Conservation (phyloP, 1,139 yeast genomes). For the Taphrina populina region DNA sequence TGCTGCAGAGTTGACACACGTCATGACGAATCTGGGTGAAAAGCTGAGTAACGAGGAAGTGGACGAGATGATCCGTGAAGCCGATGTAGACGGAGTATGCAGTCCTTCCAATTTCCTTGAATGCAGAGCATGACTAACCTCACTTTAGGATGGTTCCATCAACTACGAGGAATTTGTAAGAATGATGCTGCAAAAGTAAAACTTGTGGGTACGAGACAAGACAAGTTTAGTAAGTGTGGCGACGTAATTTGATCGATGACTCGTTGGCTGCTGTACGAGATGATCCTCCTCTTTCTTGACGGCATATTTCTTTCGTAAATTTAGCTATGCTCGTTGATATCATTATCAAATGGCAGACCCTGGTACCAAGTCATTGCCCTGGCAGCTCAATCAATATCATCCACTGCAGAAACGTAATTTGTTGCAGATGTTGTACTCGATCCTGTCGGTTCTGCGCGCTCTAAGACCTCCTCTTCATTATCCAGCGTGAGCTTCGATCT, state of each 20-base stretch:
- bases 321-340: no score
- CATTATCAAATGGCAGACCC: no score
- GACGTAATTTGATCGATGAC: no score
- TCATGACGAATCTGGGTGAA: conserved; percentile 94
- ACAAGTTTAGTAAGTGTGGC: neutral
- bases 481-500: neutral
- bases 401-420: conserved; percentile 8
- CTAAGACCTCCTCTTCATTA: no score
- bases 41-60: conserved; percentile 93
- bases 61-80: conserved; percentile 94
- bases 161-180: conserved; percentile 93
- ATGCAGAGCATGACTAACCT: neutral
- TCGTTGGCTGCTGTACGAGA: no score
- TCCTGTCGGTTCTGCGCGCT: neutral
- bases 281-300: no score
- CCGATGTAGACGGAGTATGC: conserved; percentile 51
- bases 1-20: conserved; percentile 94
- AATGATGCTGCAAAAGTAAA: conserved; percentile 51
- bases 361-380: no score
- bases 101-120: no score
- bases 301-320: no score
- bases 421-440: neutral
- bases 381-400: conserved; percentile 9
- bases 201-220: no score
- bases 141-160: conserved; percentile 73